phyloP scores from a whole-genome alignment of 306 rosid genomes.

The Pyrus communis region DNA sequence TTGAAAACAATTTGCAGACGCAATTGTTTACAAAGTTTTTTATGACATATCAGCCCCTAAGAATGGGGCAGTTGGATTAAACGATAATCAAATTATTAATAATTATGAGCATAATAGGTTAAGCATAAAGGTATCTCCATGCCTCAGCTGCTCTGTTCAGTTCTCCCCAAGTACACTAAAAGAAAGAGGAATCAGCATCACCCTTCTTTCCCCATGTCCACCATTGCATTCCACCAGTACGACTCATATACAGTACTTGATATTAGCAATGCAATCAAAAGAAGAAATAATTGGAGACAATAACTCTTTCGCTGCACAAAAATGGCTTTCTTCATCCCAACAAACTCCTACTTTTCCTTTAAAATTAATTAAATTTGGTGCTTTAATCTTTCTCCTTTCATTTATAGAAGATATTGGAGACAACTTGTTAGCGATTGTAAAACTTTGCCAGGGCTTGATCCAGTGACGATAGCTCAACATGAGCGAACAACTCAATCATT shows the following conservation, averaged over 20 bases:
- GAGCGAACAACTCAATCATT: neutral
- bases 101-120: neutral
- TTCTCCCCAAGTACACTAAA: neutral
- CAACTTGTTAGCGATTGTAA: neutral
- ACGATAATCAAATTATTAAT: neutral
- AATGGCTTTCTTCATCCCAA: neutral
- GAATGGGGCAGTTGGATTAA: neutral
- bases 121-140: neutral
- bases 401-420: neutral
- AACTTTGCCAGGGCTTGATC: neutral
- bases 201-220: neutral
- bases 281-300: neutral
- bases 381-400: neutral
- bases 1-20: neutral
- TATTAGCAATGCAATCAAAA: neutral
- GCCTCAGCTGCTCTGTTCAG: neutral
- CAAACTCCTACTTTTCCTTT: neutral
- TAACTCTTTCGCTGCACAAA: neutral
- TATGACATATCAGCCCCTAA: neutral
- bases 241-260: neutral
- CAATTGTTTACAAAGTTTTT: neutral
- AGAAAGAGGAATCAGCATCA: neutral
- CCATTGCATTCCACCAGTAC: neutral
- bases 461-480: neutral
- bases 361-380: neutral